These are phyloP conservation scores for Sphaceloma murrayae DNA, from an alignment of 2,329 filamentous ascomycete genomes.

Conservation along the genomic window DNA sequence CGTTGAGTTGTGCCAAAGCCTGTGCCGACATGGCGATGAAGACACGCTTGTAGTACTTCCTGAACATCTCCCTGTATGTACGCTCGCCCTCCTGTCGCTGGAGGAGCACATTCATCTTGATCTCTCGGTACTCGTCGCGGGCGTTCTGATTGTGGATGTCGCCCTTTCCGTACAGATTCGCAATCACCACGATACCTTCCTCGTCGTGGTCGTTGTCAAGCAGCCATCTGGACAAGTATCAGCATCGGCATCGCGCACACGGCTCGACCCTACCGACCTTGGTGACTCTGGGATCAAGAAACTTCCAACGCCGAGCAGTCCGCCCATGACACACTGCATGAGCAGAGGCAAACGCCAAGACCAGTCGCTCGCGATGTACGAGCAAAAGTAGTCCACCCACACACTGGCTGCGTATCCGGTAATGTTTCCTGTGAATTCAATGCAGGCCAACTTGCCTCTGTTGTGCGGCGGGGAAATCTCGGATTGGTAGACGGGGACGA, in stretches of 20 bases:
- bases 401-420: constrained; percentile 91
- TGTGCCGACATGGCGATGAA: constrained; percentile 97
- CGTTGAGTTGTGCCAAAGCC: constrained; percentile 84
- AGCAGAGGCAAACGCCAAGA: constrained; percentile 85
- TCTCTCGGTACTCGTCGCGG: constrained; percentile 91
- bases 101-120: constrained; percentile 94
- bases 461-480: constrained; percentile 82
- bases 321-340: constrained; percentile 93
- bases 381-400: constrained; percentile 98
- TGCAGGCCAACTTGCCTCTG: constrained; percentile 88
- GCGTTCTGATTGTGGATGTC: constrained; percentile 91
- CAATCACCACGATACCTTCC: constrained; percentile 96
- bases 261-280: constrained; percentile 46
- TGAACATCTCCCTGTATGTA: constrained; percentile 87
- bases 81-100: constrained; percentile 92
- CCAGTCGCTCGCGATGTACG: constrained; percentile 71
- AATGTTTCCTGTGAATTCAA: constrained; percentile 97
- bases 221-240: constrained; percentile 60
- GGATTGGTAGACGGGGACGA: constrained; percentile 45
- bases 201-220: constrained; percentile 97
- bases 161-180: constrained; percentile 89
- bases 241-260: constrained; percentile 10
- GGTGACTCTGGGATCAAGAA: constrained; percentile 94
- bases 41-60: constrained; percentile 74
- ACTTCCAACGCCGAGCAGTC: constrained; percentile 72